These are phyloP conservation scores for Phytophthora lateralis DNA, from an alignment of 352 stramenopile species.

Conservation along the genomic window DNA sequence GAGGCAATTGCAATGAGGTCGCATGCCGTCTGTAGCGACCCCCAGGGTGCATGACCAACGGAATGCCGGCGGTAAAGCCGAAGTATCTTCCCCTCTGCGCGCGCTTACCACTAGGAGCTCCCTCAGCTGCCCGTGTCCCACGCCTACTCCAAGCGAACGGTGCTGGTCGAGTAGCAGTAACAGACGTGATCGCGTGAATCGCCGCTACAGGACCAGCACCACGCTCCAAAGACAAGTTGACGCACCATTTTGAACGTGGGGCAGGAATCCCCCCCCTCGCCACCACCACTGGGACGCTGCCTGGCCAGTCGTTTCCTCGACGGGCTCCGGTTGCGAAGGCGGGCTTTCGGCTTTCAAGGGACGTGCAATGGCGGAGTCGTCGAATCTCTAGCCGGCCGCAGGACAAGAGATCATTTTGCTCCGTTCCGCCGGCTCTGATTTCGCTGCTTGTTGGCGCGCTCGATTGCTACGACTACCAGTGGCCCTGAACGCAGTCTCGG, in stretches of 20 bases:
- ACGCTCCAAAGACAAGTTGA: slow-evolving; percentile 27
- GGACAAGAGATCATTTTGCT: no score
- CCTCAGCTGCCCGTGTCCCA: slow-evolving; percentile 16
- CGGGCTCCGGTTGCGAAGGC: background rate
- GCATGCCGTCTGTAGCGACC: background rate
- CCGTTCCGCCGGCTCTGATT: slow-evolving; percentile 1
- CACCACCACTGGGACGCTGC: background rate
- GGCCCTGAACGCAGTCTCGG: background rate
- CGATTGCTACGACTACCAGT: slow-evolving; percentile 16
- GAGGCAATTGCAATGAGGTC: background rate
- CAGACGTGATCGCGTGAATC: background rate
- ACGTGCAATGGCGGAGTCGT: no score
- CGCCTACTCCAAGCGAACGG: background rate
- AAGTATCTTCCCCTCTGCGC: slow-evolving; percentile 18
- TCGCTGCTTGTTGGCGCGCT: background rate
- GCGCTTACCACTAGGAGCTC: slow-evolving; percentile 25
- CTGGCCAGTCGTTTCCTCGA: slow-evolving; percentile 20
- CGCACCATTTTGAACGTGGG: slow-evolving; percentile 9
- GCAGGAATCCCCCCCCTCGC: no score
- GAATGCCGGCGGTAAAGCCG: slow-evolving; percentile 14
- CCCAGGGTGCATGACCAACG: slow-evolving; percentile 11
- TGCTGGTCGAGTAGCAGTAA: background rate
- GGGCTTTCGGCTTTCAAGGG: no score
- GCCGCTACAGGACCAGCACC: slow-evolving; percentile 6
- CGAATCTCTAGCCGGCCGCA: no score